Conservation (phyloP, 371 early-diverging fungal species). For the Apophysomyces trapeziformis region DNA sequence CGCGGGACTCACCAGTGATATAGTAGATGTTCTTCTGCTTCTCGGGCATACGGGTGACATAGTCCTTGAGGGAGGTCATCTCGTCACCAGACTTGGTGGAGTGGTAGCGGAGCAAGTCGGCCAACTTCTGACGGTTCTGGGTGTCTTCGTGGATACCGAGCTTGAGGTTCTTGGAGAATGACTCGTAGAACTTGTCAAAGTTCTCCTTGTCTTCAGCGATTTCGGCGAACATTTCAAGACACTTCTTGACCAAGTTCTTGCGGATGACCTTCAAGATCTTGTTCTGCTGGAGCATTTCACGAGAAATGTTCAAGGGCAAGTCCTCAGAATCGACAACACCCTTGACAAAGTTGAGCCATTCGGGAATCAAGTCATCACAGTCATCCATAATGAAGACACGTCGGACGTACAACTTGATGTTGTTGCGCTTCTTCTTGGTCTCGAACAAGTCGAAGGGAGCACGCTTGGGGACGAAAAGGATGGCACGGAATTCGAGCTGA, state of each 20-base stretch:
- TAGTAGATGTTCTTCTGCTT: conserved; percentile 92
- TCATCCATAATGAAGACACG: conserved; percentile 93
- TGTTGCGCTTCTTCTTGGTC: conserved; percentile 71
- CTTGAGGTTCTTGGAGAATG: conserved; percentile 76
- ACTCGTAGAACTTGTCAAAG: conserved; percentile 75
- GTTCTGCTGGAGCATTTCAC: conserved; percentile 88
- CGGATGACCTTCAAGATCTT: conserved; percentile 77
- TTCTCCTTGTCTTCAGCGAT: conserved; percentile 73
- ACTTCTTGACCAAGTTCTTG: conserved; percentile 82
- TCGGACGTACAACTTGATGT: conserved; percentile 85
- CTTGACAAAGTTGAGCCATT: conserved; percentile 65
- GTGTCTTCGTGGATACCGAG: conserved; percentile 79
- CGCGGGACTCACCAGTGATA: conserved; percentile 97
- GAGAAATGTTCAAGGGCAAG: conserved; percentile 88
- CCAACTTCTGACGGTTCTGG: conserved; percentile 68
- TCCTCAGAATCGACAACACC: conserved; percentile 88
- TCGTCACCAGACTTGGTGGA: conserved; percentile 70
- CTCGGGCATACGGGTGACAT: conserved; percentile 81
- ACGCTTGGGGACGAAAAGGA: conserved; percentile 81
- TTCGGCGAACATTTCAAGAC: conserved; percentile 77
- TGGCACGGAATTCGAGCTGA: conserved; percentile 75
- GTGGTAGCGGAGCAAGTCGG: conserved; percentile 75
- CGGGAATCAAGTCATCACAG: conserved; percentile 68
- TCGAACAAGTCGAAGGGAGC: conserved; percentile 68
- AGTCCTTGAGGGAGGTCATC: conserved; percentile 76